phyloP scores from a whole-genome alignment of 176 grass and related monocot species.

The Ananas comosus region DNA sequence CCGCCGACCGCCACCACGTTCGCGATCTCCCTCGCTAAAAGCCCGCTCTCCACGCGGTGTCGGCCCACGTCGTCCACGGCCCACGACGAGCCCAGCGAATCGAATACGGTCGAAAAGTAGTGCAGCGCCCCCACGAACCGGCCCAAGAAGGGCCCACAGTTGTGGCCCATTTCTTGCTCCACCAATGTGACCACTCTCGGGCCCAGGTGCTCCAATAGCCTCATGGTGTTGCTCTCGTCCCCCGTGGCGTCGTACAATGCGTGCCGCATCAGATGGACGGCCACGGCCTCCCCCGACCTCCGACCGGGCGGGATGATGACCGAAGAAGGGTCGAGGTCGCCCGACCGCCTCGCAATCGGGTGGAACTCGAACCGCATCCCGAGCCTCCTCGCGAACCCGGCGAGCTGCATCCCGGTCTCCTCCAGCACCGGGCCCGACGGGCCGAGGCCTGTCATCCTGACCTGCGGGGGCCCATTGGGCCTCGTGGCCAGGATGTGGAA shows the following conservation, averaged over 20 bases:
- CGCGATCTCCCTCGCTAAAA: conserved; percentile 42
- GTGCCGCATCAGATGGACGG: conserved; percentile 54
- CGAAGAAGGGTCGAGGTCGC: conserved; percentile 15
- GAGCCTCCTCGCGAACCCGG: conserved; percentile 38
- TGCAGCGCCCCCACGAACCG: conserved; percentile 45
- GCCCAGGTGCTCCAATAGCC: conserved; percentile 33
- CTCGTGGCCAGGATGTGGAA: conserved; percentile 38
- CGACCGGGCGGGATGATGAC: conserved; percentile 6
- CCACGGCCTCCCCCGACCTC: conserved; percentile 31
- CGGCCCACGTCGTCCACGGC: conserved; percentile 29
- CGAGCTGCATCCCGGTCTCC: conserved; percentile 42
- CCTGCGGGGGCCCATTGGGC: conserved; percentile 21
- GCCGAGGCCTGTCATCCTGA: conserved; percentile 42
- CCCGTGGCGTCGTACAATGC: conserved; percentile 43
- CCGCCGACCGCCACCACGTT: conserved; percentile 44
- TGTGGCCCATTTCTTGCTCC: conserved; percentile 30
- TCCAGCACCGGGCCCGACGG: conserved; percentile 20
- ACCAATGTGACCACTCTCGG: conserved; percentile 45
- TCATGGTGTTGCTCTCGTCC: conserved; percentile 26
- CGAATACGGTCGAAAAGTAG: conserved; percentile 52
- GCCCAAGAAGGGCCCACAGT: conserved; percentile 38
- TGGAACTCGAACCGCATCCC: conserved; percentile 49
- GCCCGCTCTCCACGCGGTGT: conserved; percentile 41
- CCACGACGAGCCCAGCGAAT: conserved; percentile 34
- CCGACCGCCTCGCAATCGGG: conserved; percentile 29